phyloP scores from a whole-genome alignment of 345 rosid species.

The Ceriops zippeliana region DNA sequence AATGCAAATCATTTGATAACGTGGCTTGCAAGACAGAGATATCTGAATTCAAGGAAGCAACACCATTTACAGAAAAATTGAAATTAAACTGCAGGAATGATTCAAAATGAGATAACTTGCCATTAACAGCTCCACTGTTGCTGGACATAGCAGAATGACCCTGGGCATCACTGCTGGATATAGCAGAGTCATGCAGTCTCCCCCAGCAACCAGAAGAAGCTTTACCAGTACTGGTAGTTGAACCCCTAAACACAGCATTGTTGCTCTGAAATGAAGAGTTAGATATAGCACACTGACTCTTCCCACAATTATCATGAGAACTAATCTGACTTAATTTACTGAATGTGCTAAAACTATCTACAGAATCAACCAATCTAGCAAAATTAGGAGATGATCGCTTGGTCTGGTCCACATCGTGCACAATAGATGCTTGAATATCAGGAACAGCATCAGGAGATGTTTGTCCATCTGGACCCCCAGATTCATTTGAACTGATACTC shows the following conservation, averaged over 20 bases:
- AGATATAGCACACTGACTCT: conserved; percentile 28
- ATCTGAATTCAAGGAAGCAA: conserved; percentile 18
- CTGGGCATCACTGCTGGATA: conserved; percentile 20
- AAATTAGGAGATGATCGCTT: conserved; percentile 65
- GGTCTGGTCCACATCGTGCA: conserved; percentile 35
- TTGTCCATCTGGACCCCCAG: conserved; percentile 43
- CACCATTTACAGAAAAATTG: conserved; percentile 27
- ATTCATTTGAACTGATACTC: conserved; percentile 61
- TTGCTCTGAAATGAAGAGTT: conserved; percentile 26
- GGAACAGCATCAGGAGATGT: conserved; percentile 32
- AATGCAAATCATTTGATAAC: conserved; percentile 30
- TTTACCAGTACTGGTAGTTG: conserved; percentile 26
- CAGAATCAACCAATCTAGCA: conserved; percentile 60
- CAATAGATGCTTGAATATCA: conserved; percentile 34
- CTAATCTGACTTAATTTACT: conserved; percentile 30
- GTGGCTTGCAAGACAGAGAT: conserved; percentile 22
- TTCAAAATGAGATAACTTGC: conserved; percentile 26
- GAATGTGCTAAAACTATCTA: conserved; percentile 34
- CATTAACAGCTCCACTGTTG: conserved; percentile 20
- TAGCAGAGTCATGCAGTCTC: conserved; percentile 37
- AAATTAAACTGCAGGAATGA: conserved; percentile 45
- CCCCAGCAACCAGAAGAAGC: conserved; percentile 57
- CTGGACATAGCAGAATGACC: conserved; percentile 26
- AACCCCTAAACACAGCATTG: conserved; percentile 21
- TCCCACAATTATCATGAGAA: conserved; percentile 20